Base-by-base conservation (phyloP, 768 basidiomycete species). In the Tremella mesenterica region DNA sequence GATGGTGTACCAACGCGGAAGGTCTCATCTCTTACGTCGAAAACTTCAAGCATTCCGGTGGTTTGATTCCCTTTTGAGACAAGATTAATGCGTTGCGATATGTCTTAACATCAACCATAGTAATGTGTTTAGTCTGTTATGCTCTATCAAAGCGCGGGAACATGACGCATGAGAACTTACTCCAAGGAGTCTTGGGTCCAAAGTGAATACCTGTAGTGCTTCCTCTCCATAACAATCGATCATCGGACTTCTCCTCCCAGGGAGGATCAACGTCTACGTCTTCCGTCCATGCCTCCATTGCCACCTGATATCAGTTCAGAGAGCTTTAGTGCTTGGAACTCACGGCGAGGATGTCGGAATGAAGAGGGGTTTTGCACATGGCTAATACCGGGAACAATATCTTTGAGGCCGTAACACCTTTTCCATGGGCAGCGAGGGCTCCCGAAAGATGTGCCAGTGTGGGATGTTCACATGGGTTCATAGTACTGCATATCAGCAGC, bases 391-490 rank as follows among this genome's bases (percentile, higher is more conserved):
- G 68, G 45, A 52, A 65, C 14, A 71, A 38, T 44, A 65, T 64
- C 54, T 65, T 67, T 34, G 60, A 61, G 21, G 67, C 65, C 21
- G 61, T 58, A n/a, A 66, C 67, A 20, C 70, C 69, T 54, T 71
- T 68, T 1, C 67, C 62, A 29, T 65, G 58, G 3, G 59, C 59
- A 13, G 64, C 64, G 7, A 73, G 53, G 53, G 64, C 63, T 0
- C 71, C 69, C 2, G 60, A 57, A 2, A 64, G 48, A 36, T 71
- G 67, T 16, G 67, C 62, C 26, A 65, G 39, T 14, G 59, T 60
- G 1, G 69, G 71, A 52, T 73, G 68, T 18, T 61, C 45, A 50
- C 71, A 73, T 26, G 70, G 64, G 50, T 71, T 66, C 71, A 71
- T 71, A 0, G 70, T 44, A 10, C 67, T 69, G 39, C 25, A 14